Conservation (phyloP, 2,329 filamentous ascomycete genomes). For the Beauveria sp. region DNA sequence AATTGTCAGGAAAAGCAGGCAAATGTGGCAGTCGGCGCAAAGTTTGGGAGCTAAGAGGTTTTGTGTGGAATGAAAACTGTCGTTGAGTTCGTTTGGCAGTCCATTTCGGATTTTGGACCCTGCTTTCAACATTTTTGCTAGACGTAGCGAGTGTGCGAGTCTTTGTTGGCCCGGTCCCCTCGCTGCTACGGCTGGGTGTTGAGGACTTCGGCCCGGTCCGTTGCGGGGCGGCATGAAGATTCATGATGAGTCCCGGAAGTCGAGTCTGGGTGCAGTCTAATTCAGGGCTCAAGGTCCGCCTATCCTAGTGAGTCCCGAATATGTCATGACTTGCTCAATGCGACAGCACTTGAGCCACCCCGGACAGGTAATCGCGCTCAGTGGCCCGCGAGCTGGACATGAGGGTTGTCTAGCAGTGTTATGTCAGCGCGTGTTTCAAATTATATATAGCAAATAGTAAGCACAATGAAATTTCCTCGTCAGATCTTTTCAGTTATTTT, state of each 20-base stretch:
- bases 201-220: background rate
- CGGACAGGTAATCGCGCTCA: background rate
- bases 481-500: constrained; percentile 70
- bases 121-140: background rate
- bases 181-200: background rate
- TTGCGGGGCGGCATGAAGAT: background rate
- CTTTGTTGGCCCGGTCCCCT: background rate
- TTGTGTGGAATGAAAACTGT: background rate
- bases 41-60: background rate
- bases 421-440: background rate
- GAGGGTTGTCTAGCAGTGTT: background rate
- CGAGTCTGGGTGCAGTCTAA: background rate
- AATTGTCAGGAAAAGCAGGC: background rate
- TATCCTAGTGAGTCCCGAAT: background rate
- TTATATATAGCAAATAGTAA: background rate
- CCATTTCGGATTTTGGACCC: background rate
- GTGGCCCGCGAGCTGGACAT: background rate
- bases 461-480: constrained; percentile 26
- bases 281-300: background rate
- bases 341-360: background rate
- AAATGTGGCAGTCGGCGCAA: background rate
- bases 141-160: background rate
- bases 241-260: background rate
- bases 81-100: background rate
- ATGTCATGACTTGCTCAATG: background rate